Conservation (phyloP, 2,329 filamentous ascomycete genomes). For the Aureobasidium sp. region DNA sequence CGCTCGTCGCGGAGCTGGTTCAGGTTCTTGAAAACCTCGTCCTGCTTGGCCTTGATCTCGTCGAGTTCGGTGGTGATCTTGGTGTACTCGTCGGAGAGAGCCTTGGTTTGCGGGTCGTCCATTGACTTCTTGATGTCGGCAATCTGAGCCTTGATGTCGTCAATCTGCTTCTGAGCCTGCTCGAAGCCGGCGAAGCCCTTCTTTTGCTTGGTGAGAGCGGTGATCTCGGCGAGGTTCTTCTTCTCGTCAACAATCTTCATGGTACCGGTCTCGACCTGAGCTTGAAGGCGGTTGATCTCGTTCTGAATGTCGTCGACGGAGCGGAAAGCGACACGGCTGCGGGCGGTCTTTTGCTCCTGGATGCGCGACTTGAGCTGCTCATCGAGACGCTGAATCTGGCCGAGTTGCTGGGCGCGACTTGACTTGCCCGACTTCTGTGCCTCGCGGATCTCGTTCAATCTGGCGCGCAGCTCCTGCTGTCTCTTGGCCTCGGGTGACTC, state of each 20-base stretch:
- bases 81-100: conserved; percentile 78
- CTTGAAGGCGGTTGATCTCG: conserved; percentile 73
- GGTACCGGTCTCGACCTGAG: conserved; percentile 76
- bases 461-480: conserved; percentile 74
- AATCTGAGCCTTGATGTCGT: conserved; percentile 79
- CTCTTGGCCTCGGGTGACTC: conserved; percentile 74
- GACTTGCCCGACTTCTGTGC: conserved; percentile 86
- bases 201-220: conserved; percentile 74
- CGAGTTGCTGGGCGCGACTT: conserved; percentile 67
- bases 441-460: conserved; percentile 76
- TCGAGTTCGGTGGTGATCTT: conserved; percentile 84
- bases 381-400: conserved; percentile 89
- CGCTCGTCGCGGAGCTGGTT: conserved; percentile 79
- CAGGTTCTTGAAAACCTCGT: conserved; percentile 82
- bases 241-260: conserved; percentile 98
- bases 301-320: conserved; percentile 78
- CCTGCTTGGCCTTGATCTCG: conserved; percentile 82
- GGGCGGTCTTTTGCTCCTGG: conserved; percentile 77
- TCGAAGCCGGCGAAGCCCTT: conserved; percentile 88
- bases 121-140: conserved; percentile 81
- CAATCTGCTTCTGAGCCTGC: conserved; percentile 78
- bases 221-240: conserved; percentile 81
- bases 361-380: conserved; percentile 80
- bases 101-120: conserved; percentile 86
- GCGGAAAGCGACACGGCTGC: conserved; percentile 77